Evolutionary conservation across 768 basidiomycete genomes (phyloP), one percentile per base, ranked within the genome.

Genomic region (Podaxis rugospora): DNA sequence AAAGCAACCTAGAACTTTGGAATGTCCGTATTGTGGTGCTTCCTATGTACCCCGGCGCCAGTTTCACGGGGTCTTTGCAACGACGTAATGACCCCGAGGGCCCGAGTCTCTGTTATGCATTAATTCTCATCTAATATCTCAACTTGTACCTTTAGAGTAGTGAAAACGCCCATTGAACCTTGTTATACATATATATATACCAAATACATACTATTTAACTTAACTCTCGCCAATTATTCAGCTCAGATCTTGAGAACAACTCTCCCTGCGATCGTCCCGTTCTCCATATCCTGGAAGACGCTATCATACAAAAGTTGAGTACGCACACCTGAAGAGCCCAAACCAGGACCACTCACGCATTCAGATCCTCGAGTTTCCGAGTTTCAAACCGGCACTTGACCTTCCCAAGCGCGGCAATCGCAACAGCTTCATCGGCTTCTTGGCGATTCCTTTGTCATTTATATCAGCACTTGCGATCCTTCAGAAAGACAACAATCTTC

Each of bases 401-500:
- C 59, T 83, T 82, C 7, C 90, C 91, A 32, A 75, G 68, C 0
- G 86, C 81, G 1, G 91, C 92, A 51, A 95, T 86, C 1, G 84
- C 82, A 46, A 95, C 73, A 0, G 94, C 89, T 71, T 95, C 93
- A 7, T 81, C 71, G 2, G 92, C 86, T 67, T 95, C 94, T 71
- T 93, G 91, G 44, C 90, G 83, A 72, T 92, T 92, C 0, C 90
- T 86, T 27, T 18, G 9, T 32, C 32, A 32, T 7, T 32, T 32
- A 9, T 32, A 32, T 32, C 7, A 32, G 28, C 28, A 9, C 28
- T 7, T 28, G 28, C 6, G 28, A 28, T 7, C 28, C 28, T 28
- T 9, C 28, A 32, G 28, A 32, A 32, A 32, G 28, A 32, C 28
- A 32, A 32, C 28, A 32, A 32, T 6, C 28, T 32, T 32, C 28